phyloP scores from a whole-genome alignment of 1,284 basidiomycete species.

The Phlebopus sp. region DNA sequence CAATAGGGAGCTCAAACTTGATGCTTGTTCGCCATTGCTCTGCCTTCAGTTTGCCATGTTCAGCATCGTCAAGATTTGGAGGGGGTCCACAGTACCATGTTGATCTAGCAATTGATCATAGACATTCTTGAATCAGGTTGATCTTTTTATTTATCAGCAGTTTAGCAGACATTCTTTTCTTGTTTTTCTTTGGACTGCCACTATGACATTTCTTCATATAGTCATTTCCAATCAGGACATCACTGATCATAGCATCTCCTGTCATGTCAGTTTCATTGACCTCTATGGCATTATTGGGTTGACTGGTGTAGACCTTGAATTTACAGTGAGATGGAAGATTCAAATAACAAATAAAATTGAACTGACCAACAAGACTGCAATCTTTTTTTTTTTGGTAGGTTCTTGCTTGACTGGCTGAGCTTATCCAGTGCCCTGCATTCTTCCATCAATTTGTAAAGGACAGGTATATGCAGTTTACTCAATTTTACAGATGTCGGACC shows the following conservation, averaged over 20 bases:
- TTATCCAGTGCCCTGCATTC: neutral
- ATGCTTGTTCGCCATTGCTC: slow-evolving; percentile 8
- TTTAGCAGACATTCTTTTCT: neutral
- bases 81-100: slow-evolving; percentile 1
- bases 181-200: neutral
- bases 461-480: too few species aligned
- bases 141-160: neutral
- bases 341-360: too few species aligned
- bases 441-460: neutral
- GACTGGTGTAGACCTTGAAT: too few species aligned
- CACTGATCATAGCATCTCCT: too few species aligned
- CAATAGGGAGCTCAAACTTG: slow-evolving; percentile 6
- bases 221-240: too few species aligned
- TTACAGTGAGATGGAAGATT: too few species aligned
- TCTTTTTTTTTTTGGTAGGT: too few species aligned
- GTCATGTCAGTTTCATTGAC: neutral
- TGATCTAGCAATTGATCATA: neutral
- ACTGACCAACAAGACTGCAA: too few species aligned
- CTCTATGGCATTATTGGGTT: neutral
- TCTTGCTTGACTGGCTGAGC: too few species aligned
- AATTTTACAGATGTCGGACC: too few species aligned
- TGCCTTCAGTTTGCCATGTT: slow-evolving; percentile 11
- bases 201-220: neutral
- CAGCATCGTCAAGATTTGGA: neutral
- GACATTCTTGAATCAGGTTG: neutral